These are phyloP conservation scores for Trichoderma hamatum DNA, from an alignment of 2,329 filamentous ascomycete species.

Conservation along the genomic window DNA sequence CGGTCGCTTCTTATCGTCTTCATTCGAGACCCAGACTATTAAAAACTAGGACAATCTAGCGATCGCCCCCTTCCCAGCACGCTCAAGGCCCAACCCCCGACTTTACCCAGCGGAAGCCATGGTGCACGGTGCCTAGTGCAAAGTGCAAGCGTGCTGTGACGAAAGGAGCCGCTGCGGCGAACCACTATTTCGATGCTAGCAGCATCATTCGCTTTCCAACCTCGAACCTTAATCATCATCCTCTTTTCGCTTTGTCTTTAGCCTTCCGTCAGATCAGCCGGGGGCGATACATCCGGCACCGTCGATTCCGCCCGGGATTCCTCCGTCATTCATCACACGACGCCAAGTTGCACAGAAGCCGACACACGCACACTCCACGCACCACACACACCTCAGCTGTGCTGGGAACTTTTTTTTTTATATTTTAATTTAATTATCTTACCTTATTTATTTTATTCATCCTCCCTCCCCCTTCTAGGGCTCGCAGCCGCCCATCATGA, in stretches of 20 bases:
- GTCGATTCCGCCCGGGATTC: conserved; percentile 28
- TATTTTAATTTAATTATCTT: not conserved
- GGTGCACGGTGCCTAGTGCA: conserved; percentile 22
- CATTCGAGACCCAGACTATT: not conserved
- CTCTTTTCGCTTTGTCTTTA: not conserved
- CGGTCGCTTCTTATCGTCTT: not conserved
- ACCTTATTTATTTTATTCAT: not conserved
- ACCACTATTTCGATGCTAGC: conserved; percentile 13
- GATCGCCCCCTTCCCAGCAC: not conserved
- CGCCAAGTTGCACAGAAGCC: conserved; percentile 40
- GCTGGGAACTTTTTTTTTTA: conserved; percentile 19
- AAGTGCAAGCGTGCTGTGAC: conserved; percentile 6
- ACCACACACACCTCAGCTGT: conserved; percentile 31
- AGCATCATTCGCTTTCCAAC: not conserved
- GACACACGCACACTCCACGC: conserved; percentile 33
- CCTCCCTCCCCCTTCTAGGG: conserved; percentile 30
- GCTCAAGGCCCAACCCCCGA: conserved; percentile 5
- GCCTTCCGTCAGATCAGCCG: conserved; percentile 23
- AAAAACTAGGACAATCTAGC: not conserved
- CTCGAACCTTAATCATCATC: conserved; percentile 11
- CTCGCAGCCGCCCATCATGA: conserved; percentile 39
- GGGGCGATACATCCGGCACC: conserved; percentile 24
- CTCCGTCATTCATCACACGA: conserved; percentile 40
- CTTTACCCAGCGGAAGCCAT: conserved; percentile 15
- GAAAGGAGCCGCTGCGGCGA: conserved; percentile 22